These are phyloP conservation scores for Pythium dissimile DNA, from an alignment of 352 stramenopile genomes.

Conservation along the genomic window DNA sequence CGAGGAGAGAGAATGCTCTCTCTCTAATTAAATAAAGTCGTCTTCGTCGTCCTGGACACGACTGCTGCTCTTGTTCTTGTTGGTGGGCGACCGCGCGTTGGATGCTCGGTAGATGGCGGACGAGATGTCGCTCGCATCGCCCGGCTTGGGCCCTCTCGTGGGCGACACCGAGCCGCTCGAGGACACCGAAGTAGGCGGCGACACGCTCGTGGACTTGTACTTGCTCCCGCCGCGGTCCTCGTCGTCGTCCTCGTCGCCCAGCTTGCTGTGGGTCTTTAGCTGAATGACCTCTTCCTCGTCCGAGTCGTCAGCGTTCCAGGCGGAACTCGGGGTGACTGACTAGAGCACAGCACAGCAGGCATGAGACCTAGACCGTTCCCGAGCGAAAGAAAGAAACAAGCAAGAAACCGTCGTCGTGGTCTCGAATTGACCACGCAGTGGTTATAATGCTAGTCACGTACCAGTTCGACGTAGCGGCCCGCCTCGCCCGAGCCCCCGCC, in stretches of 20 bases:
- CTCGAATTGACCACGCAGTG: no score
- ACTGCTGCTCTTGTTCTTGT: slow-evolving; percentile 11
- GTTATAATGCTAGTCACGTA: slow-evolving; percentile 37
- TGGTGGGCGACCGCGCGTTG: slow-evolving; percentile 20
- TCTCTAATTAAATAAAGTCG: slow-evolving; percentile 81
- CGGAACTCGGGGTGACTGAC: slow-evolving; percentile 72
- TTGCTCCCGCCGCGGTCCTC: not conserved
- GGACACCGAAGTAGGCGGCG: slow-evolving; percentile 25
- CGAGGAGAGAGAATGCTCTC: no score
- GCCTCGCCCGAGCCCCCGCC: slow-evolving; percentile 25
- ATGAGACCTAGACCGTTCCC: not conserved
- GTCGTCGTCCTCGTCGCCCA: slow-evolving; percentile 23
- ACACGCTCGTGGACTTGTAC: slow-evolving; percentile 25
- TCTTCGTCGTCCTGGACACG: slow-evolving; percentile 43
- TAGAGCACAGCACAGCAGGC: slow-evolving; percentile 21
- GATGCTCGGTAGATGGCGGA: slow-evolving; percentile 40
- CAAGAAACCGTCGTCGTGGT: no score
- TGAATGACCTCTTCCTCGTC: slow-evolving; percentile 79
- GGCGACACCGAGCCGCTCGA: slow-evolving; percentile 22
- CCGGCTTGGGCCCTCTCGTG: slow-evolving; percentile 7
- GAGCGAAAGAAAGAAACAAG: no score
- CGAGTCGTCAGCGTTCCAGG: slow-evolving; percentile 77
- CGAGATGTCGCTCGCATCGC: slow-evolving; percentile 26
- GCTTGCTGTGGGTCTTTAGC: slow-evolving; percentile 35
- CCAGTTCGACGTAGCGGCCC: slow-evolving; percentile 63